Evolutionary conservation across 2,329 filamentous ascomycete species (phyloP).

Genomic region (Magnaporthales sp.): DNA sequence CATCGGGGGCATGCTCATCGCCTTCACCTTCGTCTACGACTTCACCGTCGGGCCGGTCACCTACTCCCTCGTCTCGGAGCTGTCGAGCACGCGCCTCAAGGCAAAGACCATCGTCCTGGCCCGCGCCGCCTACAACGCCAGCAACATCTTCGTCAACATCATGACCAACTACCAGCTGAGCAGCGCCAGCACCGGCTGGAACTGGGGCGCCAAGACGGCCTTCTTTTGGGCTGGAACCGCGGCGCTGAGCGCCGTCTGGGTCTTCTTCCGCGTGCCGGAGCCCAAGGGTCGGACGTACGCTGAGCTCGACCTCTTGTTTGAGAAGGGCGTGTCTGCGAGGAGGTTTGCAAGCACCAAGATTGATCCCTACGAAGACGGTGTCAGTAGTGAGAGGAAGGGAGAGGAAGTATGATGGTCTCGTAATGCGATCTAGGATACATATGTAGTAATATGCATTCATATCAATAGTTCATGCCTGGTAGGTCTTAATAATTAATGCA

Average conservation of each 20-base stretch:
- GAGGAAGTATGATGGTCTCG: background rate
- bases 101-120: conserved; percentile 36
- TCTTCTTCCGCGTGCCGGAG: conserved; percentile 43
- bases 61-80: conserved; percentile 38
- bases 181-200: conserved; percentile 20
- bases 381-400: background rate
- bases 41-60: conserved; percentile 32
- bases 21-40: conserved; percentile 5
- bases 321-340: conserved; percentile 18
- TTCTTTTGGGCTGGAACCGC: conserved; percentile 35
- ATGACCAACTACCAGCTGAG: conserved; percentile 28
- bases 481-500: background rate
- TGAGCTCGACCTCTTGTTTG: conserved; percentile 11
- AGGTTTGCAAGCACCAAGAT: conserved; percentile 8
- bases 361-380: background rate
- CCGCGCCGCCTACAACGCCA: conserved; percentile 32
- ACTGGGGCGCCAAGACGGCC: conserved; percentile 30
- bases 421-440: background rate
- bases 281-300: conserved; percentile 7
- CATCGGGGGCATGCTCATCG: conserved; percentile 8
- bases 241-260: conserved; percentile 35
- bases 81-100: conserved; percentile 35
- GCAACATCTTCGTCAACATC: conserved; percentile 31
- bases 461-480: background rate
- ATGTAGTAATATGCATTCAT: background rate